Percentiles rank a stretch among this genome's conserved stretches.
These are phyloP conservation scores for Trichophyton mentagrophytes DNA, from an alignment of 2,329 filamentous ascomycete genomes.

Conservation along the genomic window DNA sequence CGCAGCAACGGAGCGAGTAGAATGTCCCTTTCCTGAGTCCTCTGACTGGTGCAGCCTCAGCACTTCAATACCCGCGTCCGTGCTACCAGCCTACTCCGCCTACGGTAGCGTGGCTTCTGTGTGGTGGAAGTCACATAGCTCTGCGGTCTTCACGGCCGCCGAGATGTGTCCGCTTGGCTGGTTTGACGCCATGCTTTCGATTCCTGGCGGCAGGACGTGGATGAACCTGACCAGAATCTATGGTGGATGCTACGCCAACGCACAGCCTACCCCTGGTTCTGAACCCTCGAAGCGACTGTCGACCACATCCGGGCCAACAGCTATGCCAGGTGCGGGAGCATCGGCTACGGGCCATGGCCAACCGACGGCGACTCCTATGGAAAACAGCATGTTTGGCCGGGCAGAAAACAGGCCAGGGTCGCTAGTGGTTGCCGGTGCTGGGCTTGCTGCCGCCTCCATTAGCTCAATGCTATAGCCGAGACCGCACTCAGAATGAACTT, in stretches of 20 bases:
- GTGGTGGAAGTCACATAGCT: conserved; percentile 5
- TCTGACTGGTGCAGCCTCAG: conserved; percentile 4
- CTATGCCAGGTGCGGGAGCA: neutral
- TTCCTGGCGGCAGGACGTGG: conserved; percentile 2
- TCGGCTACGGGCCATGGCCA: neutral
- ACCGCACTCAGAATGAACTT: neutral
- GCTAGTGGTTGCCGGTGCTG: neutral
- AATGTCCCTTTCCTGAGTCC: conserved; percentile 5
- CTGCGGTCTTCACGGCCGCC: conserved; percentile 2
- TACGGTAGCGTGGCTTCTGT: conserved; percentile 4
- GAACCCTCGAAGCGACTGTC: neutral
- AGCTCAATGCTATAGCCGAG: neutral
- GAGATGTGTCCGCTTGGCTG: neutral
- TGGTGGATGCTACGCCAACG: conserved; percentile 3
- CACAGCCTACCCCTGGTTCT: neutral
- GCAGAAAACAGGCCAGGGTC: neutral
- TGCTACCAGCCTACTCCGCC: conserved; percentile 1
- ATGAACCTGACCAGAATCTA: conserved; percentile 4
- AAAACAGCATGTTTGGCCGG: neutral
- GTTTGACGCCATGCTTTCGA: conserved; percentile 1
- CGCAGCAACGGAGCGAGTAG: neutral
- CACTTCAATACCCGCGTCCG: neutral
- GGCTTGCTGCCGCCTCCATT: neutral
- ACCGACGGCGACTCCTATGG: neutral
- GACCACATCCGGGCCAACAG: neutral